Base-by-base conservation (phyloP, 768 basidiomycete genomes). In the Trametes gibbosa region DNA sequence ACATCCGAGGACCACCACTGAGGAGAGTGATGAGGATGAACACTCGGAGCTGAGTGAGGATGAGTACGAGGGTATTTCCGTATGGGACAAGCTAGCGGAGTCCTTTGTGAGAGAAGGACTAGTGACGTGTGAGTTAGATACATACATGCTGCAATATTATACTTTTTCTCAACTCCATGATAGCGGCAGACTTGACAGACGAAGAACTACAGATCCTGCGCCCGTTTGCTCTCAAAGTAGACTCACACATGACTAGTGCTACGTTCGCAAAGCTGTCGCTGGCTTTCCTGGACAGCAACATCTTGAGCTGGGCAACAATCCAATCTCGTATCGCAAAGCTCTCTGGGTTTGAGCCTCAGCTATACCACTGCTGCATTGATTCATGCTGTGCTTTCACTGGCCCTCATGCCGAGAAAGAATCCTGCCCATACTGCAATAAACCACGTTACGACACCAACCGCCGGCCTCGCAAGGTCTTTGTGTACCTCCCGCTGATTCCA, bases 401-500 rank as follows among this genome's bases (percentile, higher is more conserved):
- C 0, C 32, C 53, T 1, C 59, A 47, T 29, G 25, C 48, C 1
- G 56, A 58, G 7, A 45, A 52, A 2, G 24, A 50, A 1, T 10
- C 5, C 13, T 70, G 70, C 41, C 63, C 61, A 0, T 59, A 56
- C 49, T 72, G 70, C 59, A 21, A 56, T 13, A 41, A 40, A 12
- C 2, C 51, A 5, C 54, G 70, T 13, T 61, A 23, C 32, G 47
- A 64, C n/a, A 1, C 29, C 17, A 25, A 59, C 6, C 61, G 65
- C 0, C 53, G n/a, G n/a, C n/a, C n/a, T n/a, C n/a, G n/a, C n/a
- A n/a, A n/a, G n/a, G n/a, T n/a, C n/a, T n/a, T n/a, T 61, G 56
- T 58, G 2, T 79, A 80, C 58, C 50, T 80, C 14, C 76, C 76
- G 1, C 54, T 79, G 21, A 76, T 74, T 34, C 74, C 73, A 3